Evolutionary conservation across 2,329 filamentous ascomycete species (phyloP).

Genomic region (Nemania abortiva): DNA sequence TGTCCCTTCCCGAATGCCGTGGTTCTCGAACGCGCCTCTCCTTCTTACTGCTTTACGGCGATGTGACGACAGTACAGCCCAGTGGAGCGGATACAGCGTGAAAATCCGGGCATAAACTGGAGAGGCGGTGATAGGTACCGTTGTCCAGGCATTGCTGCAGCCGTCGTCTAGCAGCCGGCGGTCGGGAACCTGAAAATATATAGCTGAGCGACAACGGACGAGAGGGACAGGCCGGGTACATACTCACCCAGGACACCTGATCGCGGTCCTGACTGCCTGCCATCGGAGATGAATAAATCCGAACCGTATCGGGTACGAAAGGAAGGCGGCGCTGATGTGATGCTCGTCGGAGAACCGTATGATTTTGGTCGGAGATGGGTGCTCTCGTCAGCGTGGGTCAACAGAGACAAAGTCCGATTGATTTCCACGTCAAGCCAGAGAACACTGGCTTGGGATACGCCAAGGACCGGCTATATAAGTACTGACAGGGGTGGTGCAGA

Average conservation of each 20-base stretch:
- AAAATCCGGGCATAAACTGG: slow-evolving; percentile 11
- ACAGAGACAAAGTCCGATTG: not conserved
- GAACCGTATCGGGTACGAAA: not conserved
- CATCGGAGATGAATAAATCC: not conserved
- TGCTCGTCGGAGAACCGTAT: not conserved
- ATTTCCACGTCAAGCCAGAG: not conserved
- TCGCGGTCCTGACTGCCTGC: not conserved
- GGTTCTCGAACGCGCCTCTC: slow-evolving; percentile 2
- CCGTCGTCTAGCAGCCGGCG: slow-evolving; percentile 27
- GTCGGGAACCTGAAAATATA: slow-evolving; percentile 23
- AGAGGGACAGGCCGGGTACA: not conserved
- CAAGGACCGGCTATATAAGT: slow-evolving; percentile 10
- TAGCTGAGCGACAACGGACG: slow-evolving; percentile 4
- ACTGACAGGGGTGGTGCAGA: slow-evolving; percentile 26
- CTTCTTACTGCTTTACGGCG: slow-evolving; percentile 11
- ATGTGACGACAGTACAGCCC: slow-evolving; percentile 5
- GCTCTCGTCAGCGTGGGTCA: not conserved
- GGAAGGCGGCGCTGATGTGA: not conserved
- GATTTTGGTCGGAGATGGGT: not conserved
- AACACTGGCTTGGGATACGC: not conserved
- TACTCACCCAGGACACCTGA: not conserved
- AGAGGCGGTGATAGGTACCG: slow-evolving; percentile 21
- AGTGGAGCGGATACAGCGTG: not conserved
- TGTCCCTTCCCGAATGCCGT: slow-evolving; percentile 25
- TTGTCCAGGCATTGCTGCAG: slow-evolving; percentile 30